Evolutionary conservation across 495 filamentous ascomycete species (phyloP).

Genomic region (Podospora sp.): DNA sequence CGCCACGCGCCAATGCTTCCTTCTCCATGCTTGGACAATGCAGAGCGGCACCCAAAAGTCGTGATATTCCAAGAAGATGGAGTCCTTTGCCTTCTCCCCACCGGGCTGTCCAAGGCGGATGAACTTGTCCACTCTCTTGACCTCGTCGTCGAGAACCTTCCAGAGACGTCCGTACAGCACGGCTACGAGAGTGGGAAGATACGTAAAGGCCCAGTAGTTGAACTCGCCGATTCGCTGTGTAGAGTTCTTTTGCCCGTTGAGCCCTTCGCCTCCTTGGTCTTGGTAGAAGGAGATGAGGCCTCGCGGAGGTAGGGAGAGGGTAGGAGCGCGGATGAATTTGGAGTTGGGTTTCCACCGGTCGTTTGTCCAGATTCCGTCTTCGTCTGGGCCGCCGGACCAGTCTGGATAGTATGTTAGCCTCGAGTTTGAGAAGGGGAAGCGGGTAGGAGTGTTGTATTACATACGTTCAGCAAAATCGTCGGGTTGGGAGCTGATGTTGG

Average conservation of each 20-base stretch:
- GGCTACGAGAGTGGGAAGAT: slow-evolving; percentile 7
- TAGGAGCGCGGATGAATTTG: background rate
- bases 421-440: background rate
- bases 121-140: slow-evolving; percentile 12
- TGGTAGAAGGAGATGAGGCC: slow-evolving; percentile 9
- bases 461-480: background rate
- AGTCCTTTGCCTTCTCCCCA: slow-evolving; percentile 9
- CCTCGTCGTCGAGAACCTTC: slow-evolving; percentile 17
- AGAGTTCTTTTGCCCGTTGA: slow-evolving; percentile 5
- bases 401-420: background rate
- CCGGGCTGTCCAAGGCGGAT: background rate
- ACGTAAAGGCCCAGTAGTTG: slow-evolving; percentile 9
- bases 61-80: slow-evolving; percentile 16
- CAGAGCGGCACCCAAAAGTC: slow-evolving; percentile 11
- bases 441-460: background rate
- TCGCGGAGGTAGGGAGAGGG: background rate
- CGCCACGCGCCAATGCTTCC: slow-evolving; percentile 15
- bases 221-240: background rate
- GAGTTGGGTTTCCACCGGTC: background rate
- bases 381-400: slow-evolving; percentile 6
- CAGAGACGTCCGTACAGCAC: slow-evolving; percentile 13
- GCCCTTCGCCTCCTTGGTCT: background rate
- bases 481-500: background rate
- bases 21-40: slow-evolving; percentile 1
- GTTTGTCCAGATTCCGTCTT: slow-evolving; percentile 10